Conservation (phyloP, 331 rosid genomes). For the Quercus phellos region DNA sequence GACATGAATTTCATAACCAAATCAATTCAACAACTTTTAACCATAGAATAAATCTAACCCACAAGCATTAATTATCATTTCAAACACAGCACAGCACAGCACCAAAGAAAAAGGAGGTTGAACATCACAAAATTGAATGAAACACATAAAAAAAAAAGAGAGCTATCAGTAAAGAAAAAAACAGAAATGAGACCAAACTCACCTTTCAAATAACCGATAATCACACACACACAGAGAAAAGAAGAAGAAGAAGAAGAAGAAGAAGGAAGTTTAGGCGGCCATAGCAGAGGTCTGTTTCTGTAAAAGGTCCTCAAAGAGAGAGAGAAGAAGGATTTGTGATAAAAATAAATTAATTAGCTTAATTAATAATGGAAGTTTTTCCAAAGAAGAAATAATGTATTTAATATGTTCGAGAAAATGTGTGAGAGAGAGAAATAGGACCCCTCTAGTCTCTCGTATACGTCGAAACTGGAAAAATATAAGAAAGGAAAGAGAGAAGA, state of each 20-base stretch:
- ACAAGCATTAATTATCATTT: background rate
- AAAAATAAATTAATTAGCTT: background rate
- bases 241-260: background rate
- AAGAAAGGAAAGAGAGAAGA: background rate
- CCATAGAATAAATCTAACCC: background rate
- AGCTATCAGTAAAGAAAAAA: conserved; percentile 15
- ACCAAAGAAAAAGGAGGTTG: conserved; percentile 6
- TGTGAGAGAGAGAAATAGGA: background rate
- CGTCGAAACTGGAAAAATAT: conserved; percentile 9
- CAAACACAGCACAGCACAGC: background rate
- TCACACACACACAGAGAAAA: background rate
- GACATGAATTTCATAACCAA: background rate
- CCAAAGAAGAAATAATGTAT: no score
- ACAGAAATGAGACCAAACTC: conserved; percentile 6
- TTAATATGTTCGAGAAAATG: background rate
- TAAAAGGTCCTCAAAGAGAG: conserved; percentile 2
- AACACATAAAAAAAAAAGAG: background rate
- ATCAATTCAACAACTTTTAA: background rate
- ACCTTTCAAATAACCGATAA: conserved; percentile 33
- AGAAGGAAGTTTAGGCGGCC: conserved; percentile 36
- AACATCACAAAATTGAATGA: background rate
- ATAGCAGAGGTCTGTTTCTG: conserved; percentile 30
- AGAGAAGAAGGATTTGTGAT: background rate
- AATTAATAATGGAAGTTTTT: conserved; percentile 1
- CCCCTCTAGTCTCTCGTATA: background rate